Evolutionary conservation across 148 eudicot genomes (phyloP).

Genomic region (Rhododendron vialii): DNA sequence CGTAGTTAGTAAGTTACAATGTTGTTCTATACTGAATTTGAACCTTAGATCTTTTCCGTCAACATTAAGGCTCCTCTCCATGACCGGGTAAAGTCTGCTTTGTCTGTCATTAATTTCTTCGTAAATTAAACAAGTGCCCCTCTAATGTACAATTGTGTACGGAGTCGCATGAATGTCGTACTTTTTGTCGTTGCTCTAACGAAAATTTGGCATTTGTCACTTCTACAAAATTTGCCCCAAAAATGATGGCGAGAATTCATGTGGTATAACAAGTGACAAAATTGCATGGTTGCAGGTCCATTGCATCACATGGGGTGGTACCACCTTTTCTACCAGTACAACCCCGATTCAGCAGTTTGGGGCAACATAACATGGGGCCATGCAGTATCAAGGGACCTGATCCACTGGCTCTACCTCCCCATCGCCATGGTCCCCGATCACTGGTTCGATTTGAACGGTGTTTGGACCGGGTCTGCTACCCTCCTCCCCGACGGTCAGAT

Average conservation of each 20-base stretch:
- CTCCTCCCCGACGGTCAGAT: constrained; percentile 72
- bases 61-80: too few relatives aligned
- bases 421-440: constrained; percentile 67
- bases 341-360: constrained; percentile 85
- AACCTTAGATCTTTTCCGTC: too few relatives aligned
- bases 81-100: too few relatives aligned
- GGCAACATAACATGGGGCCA: constrained; percentile 98
- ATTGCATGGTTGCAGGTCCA: constrained; percentile 50
- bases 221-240: background rate
- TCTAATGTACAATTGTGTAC: background rate
- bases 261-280: background rate
- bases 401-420: constrained; percentile 79
- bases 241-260: background rate
- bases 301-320: constrained; percentile 73
- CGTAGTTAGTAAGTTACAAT: too few relatives aligned
- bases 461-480: constrained; percentile 95
- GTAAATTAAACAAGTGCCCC: background rate
- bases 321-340: constrained; percentile 92
- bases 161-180: background rate
- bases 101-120: background rate
- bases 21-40: too few relatives aligned
- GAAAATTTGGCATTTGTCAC: background rate
- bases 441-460: constrained; percentile 76
- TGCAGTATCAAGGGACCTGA: constrained; percentile 73
- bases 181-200: too few relatives aligned